Evolutionary conservation across 163 green algal genomes (phyloP), one percentile per base, ranked within the genome.

Genomic region (Smithsoniella earleae): DNA sequence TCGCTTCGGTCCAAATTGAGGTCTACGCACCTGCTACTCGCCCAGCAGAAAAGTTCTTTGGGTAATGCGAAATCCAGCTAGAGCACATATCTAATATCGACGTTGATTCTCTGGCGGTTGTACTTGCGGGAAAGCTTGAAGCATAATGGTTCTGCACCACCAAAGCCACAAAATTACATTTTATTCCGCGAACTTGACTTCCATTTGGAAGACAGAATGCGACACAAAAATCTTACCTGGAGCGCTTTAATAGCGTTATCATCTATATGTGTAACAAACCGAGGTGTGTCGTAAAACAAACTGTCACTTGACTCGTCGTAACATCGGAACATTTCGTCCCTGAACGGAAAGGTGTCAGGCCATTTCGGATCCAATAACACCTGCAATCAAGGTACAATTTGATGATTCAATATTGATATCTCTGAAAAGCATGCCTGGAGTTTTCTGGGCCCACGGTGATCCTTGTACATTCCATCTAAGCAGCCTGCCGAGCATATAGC

Each of bases 221-320:
- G 2, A 22, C 36, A 66, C 81, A 82, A 33, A 73, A n/a, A n/a
- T n/a, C n/a, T n/a, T n/a, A n/a, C n/a, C n/a, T n/a, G n/a, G n/a
- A 98, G 82, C 0, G 93, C 86, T 13, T 77, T 80, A 64, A 98
- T 97, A 2, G 93, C 93, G 2, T 58, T 46, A 40, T 97, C 92
- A 75, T 98, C 93, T 66, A 98, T 98, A 83, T 98, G 93, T 6
- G 89, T 95, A 5, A 98, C 92, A 78, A 97, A 96, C 36, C 93
- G 83, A 0, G 92, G 91, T 25, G 82, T 38, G 28, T 78, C 76
- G 79, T 96, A 96, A 74, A 95, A 95, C 27, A 79, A 16, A 0
- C 73, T 73, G 54, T 92, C 87, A 2, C 66, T 65, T 8, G 36
- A 52, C 65, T 84, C 78, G 73, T 87, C 84, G 73, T 79, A 89